Conservation (phyloP, 768 basidiomycete genomes). For the Rickenella mellea region DNA sequence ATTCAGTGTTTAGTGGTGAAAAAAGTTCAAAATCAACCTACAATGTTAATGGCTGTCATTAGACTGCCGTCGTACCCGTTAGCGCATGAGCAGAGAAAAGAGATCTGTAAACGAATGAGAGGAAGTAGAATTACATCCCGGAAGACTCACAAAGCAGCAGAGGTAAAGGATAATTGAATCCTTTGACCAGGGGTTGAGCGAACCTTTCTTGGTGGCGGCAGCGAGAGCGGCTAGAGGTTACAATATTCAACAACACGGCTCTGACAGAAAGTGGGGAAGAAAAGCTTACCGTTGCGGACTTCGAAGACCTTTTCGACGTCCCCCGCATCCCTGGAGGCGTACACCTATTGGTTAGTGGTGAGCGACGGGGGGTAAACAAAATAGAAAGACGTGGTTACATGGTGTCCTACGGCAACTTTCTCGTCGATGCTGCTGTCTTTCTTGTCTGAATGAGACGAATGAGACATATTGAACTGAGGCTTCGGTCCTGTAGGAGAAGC, state of each 20-base stretch:
- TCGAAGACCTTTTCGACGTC: slow-evolving; percentile 5
- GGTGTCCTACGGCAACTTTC: too few species aligned
- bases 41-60: slow-evolving; percentile 11
- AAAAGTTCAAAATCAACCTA: neutral
- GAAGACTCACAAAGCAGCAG: slow-evolving; percentile 13
- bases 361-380: too few species aligned
- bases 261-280: neutral
- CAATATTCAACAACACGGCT: neutral
- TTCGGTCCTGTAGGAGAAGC: neutral
- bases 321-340: neutral
- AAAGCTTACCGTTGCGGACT: slow-evolving; percentile 6
- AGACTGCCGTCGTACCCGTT: slow-evolving; percentile 18
- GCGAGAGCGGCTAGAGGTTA: slow-evolving; percentile 11
- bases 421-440: neutral
- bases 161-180: slow-evolving; percentile 15
- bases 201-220: slow-evolving; percentile 11
- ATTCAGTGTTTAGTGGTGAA: slow-evolving; percentile 1
- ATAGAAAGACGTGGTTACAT: too few species aligned
- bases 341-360: neutral
- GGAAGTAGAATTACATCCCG: neutral
- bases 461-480: neutral
- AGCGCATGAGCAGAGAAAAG: slow-evolving; percentile 18
- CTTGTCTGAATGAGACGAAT: neutral
- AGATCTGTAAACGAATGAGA: neutral
- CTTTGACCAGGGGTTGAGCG: slow-evolving; percentile 15